Evolutionary conservation across 2,329 filamentous ascomycete genomes (phyloP), one percentile per base, ranked within the genome.

Genomic region (Harringtonia aguacate): DNA sequence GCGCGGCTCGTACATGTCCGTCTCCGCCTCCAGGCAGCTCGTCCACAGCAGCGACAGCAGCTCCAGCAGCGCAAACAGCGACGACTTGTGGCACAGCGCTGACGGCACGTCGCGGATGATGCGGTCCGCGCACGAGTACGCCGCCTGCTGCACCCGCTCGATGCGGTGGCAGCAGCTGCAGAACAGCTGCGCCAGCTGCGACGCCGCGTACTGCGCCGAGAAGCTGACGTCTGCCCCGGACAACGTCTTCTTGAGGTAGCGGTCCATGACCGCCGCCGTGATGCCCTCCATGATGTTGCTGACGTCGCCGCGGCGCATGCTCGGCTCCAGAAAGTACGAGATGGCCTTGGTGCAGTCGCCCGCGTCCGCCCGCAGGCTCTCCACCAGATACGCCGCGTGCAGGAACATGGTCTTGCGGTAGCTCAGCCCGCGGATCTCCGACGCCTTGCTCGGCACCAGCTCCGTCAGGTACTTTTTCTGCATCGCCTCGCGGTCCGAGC

Each of bases 11-110:
- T 97, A 98, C 56, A 94, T 80, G 54, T 98, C 90, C 0, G 89
- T 89, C 60, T 99, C 92, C 13, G 84, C 84, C 59, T 98, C 90
- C 15, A 98, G 69, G 58, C 92, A 98, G 56, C 88, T 90, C 39
- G 79, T 79, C 90, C 90, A 98, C 82, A 98, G 88, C 24, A 98
- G 75, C 4, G 87, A 90, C 17, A 98, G 68, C 4, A 98, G 74
- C 60, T 98, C 94, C 10, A 98, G 70, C 15, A 99, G 70, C 2
- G 90, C 88, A 63, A 97, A 98, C 0, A 99, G 70, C 1, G 94
- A 94, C 8, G 83, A 81, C 52, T 85, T 84, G 56, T 95, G 85
- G 57, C 90, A 97, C 15, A 99, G 70, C 3, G 86, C 84, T 4
- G 92, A 95, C 1, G 92, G 92, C 7, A 94, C 81, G 50, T 86